A percentile compares a stretch with the other conserved stretches of the same genome.
These are phyloP conservation scores for Melaleuca quinquenervia DNA, from an alignment of 345 rosid species.

Conservation along the genomic window DNA sequence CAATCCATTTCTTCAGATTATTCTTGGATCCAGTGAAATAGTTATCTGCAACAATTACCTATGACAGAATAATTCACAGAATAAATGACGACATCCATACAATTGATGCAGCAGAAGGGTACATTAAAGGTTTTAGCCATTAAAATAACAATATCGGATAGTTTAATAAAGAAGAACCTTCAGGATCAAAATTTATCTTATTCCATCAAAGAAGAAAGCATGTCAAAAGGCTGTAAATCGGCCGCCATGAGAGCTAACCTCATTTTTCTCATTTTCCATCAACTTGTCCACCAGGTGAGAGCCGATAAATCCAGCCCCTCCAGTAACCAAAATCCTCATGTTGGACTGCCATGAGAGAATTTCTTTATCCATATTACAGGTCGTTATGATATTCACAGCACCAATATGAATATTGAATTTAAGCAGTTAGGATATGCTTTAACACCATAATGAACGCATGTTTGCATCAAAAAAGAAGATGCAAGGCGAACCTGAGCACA, in stretches of 20 bases:
- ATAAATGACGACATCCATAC: neutral
- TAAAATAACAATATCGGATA: neutral
- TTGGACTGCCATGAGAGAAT: constrained; percentile 45
- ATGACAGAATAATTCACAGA: neutral
- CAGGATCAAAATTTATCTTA: neutral
- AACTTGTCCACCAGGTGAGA: constrained; percentile 90
- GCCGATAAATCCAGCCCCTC: constrained; percentile 99
- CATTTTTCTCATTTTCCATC: constrained; percentile 87
- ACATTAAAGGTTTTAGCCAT: neutral
- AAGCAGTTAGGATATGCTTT: neutral
- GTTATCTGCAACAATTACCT: constrained; percentile 71
- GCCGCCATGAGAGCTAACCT: neutral
- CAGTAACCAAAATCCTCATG: constrained; percentile 87
- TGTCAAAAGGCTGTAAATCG: neutral
- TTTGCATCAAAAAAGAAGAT: neutral
- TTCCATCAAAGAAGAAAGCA: neutral
- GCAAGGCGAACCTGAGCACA: neutral
- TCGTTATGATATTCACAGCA: neutral
- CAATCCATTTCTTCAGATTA: constrained; percentile 80
- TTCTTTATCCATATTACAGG: neutral
- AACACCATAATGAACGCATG: neutral
- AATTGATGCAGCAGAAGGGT: neutral
- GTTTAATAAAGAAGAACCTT: neutral
- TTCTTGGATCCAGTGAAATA: constrained; percentile 87
- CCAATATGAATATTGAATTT: neutral